phyloP scores from a whole-genome alignment of 805 yeast species.

The Pichia manshurica region DNA sequence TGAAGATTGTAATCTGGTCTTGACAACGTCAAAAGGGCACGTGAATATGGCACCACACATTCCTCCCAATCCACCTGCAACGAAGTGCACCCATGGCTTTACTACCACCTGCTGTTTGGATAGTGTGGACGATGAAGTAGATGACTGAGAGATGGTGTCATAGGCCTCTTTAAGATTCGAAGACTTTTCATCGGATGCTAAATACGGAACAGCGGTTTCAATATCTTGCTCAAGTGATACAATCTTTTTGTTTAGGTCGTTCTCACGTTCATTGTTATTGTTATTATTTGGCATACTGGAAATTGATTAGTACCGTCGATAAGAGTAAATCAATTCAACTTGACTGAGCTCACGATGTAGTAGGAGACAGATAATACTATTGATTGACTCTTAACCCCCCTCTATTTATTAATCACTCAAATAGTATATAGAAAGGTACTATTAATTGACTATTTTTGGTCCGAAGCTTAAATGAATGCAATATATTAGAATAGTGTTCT shows the following conservation, averaged over 20 bases:
- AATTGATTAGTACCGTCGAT: too few species aligned
- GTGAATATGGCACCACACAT: slow-evolving; percentile 96
- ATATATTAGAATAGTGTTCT: too few species aligned
- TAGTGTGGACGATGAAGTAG: slow-evolving; percentile 15
- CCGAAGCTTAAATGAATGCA: too few species aligned
- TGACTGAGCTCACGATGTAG: too few species aligned
- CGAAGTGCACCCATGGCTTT: slow-evolving; percentile 70
- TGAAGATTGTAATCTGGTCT: slow-evolving; percentile 90
- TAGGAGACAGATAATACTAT: too few species aligned
- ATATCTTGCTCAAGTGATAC: slow-evolving; percentile 6
- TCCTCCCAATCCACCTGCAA: slow-evolving; percentile 93
- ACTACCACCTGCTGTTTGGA: slow-evolving; percentile 18
- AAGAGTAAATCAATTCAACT: too few species aligned
- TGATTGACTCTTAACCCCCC: too few species aligned
- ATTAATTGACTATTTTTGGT: too few species aligned
- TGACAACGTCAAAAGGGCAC: slow-evolving; percentile 93
- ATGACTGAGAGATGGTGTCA: slow-evolving; percentile 22
- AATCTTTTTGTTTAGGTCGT: slow-evolving; percentile 1
- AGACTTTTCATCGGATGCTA: slow-evolving; percentile 70
- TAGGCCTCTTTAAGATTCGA: slow-evolving; percentile 39
- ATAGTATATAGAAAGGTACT: too few species aligned
- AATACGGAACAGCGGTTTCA: slow-evolving; percentile 50
- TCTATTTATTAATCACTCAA: too few species aligned
- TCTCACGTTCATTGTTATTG: not conserved
- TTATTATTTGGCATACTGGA: not conserved